Conservation (phyloP, 1,284 basidiomycete species). For the Coniferiporia weirii region DNA sequence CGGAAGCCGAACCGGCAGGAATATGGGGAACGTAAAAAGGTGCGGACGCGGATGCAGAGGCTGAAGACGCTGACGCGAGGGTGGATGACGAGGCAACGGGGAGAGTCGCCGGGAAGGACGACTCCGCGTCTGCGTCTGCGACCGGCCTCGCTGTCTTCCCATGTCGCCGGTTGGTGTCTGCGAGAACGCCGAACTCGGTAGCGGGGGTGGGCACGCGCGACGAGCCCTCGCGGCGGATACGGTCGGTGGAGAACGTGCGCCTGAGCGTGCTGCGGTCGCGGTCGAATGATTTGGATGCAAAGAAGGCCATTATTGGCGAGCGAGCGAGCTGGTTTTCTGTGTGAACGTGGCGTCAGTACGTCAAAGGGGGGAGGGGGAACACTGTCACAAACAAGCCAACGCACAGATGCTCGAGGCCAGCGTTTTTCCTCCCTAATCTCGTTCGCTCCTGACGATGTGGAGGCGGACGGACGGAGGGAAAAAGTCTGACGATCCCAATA, state of each 20-base stretch:
- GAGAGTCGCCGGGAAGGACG: no score
- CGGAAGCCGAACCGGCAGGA: neutral
- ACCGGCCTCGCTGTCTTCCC: no score
- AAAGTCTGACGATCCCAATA: no score
- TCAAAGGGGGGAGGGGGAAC: neutral
- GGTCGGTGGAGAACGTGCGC: slow-evolving; percentile 16
- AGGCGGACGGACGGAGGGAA: no score
- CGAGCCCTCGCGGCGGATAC: neutral
- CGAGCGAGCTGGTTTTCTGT: neutral
- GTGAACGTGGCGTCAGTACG: no score
- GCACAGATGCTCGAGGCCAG: no score
- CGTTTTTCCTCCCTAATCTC: no score
- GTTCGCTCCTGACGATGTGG: no score
- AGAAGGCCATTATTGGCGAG: slow-evolving; percentile 13
- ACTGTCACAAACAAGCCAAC: neutral
- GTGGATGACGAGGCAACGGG: no score
- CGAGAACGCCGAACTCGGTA: neutral
- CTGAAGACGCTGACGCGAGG: neutral
- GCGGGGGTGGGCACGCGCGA: no score
- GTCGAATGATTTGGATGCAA: slow-evolving; percentile 11
- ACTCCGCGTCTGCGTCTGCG: no score
- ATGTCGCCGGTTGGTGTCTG: neutral
- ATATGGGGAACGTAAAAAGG: neutral
- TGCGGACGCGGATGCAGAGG: neutral
- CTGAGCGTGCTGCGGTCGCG: slow-evolving; percentile 2